Percentiles rank a stretch among this genome's conserved stretches.
Evolutionary conservation across 1,284 basidiomycete genomes (phyloP).

Genomic region (Cryptococcus sp.): DNA sequence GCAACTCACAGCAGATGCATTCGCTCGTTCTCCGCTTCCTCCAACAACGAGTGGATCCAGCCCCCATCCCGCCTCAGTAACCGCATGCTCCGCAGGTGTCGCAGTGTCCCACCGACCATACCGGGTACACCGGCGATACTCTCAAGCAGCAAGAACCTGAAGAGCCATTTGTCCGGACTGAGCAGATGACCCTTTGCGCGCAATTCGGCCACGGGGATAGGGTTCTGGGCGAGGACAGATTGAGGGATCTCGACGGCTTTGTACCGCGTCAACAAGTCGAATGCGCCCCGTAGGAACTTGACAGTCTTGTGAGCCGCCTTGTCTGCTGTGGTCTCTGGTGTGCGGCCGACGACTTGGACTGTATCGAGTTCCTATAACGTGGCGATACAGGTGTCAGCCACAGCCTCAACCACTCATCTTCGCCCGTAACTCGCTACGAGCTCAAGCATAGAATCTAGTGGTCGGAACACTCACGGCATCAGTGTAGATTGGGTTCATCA

Average conservation of each 20-base stretch:
- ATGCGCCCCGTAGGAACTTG: slow-evolving; percentile 62
- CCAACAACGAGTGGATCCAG: slow-evolving; percentile 80
- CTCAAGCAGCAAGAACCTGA: slow-evolving; percentile 84
- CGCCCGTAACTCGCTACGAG: neutral
- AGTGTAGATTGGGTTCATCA: slow-evolving; percentile 54
- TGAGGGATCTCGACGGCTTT: slow-evolving; percentile 63
- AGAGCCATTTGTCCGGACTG: slow-evolving; percentile 74
- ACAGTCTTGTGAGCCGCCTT: slow-evolving; percentile 70
- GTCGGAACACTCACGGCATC: slow-evolving; percentile 31
- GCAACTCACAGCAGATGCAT: slow-evolving; percentile 78
- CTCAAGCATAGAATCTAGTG: neutral
- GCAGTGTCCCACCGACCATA: slow-evolving; percentile 85
- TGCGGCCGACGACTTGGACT: slow-evolving; percentile 68
- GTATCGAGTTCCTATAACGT: slow-evolving; percentile 44
- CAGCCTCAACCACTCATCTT: neutral
- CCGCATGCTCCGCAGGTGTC: slow-evolving; percentile 79
- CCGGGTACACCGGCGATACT: slow-evolving; percentile 90
- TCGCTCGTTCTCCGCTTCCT: slow-evolving; percentile 94
- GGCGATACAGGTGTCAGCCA: too few relatives aligned
- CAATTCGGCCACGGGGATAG: slow-evolving; percentile 69
- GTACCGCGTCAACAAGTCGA: slow-evolving; percentile 71
- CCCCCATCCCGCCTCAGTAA: slow-evolving; percentile 85
- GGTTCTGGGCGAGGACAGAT: slow-evolving; percentile 31
- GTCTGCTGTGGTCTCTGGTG: slow-evolving; percentile 69
- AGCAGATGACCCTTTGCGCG: slow-evolving; percentile 72